phyloP scores from a whole-genome alignment of 371 early-diverging fungal genomes.

The Cladochytrium tenue region DNA sequence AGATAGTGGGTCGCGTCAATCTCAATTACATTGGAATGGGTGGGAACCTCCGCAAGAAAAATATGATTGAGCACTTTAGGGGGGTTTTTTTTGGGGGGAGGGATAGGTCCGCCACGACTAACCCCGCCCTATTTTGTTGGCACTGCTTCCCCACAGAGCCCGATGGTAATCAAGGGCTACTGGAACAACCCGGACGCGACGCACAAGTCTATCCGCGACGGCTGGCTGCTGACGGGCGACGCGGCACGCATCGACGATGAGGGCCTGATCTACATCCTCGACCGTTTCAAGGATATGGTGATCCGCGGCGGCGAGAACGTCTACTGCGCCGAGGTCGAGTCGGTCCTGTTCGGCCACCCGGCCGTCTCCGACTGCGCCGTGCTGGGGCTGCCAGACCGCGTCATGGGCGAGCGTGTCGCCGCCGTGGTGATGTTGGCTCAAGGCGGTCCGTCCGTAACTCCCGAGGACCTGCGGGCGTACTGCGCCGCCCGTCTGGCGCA shows the following conservation, averaged over 20 bases:
- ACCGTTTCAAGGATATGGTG: conserved; percentile 29
- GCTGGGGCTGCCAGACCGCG: conserved; percentile 20
- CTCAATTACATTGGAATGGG: too few species aligned
- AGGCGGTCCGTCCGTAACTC: neutral
- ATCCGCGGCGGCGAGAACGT: conserved; percentile 35
- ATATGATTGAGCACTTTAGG: too few species aligned
- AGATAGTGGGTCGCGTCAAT: too few species aligned
- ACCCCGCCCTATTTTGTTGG: neutral
- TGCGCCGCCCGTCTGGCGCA: conserved; percentile 12
- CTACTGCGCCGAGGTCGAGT: conserved; percentile 29
- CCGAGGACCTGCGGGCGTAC: conserved; percentile 1
- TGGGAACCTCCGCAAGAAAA: too few species aligned
- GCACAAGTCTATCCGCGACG: neutral
- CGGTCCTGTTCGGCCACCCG: conserved; percentile 13
- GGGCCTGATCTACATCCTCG: conserved; percentile 28
- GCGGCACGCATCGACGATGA: conserved; percentile 24
- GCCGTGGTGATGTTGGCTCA: conserved; percentile 16
- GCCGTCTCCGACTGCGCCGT: conserved; percentile 21
- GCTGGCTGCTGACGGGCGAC: conserved; percentile 29
- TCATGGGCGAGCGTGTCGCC: conserved; percentile 24
- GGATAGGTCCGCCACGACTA: too few species aligned
- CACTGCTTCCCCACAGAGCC: conserved; percentile 7
- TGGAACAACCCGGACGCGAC: conserved; percentile 27
- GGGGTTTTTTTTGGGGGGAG: too few species aligned
- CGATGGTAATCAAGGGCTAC: conserved; percentile 31